phyloP scores from a whole-genome alignment of 78 protist genomes.

The Bodo saltans region DNA sequence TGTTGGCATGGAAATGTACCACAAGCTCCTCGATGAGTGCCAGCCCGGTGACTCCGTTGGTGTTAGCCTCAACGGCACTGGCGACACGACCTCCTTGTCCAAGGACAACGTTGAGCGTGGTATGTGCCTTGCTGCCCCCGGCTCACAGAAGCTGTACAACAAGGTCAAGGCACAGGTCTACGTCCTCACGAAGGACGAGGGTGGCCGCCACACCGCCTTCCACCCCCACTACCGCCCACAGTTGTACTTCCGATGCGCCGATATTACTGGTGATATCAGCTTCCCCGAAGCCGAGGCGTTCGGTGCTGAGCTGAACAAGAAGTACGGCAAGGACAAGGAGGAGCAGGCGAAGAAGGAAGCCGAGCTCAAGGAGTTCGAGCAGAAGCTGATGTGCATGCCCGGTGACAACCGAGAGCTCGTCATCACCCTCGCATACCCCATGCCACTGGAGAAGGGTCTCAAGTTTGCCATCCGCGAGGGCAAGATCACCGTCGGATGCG shows the following conservation, averaged over 20 bases:
- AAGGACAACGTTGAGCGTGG: constrained; percentile 19
- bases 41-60: constrained; percentile 96
- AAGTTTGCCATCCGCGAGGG: constrained; percentile 95
- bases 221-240: constrained; percentile 75
- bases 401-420: constrained; percentile 77
- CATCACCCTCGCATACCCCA: constrained; percentile 65
- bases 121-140: constrained; percentile 65
- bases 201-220: constrained; percentile 92
- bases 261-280: constrained; percentile 77
- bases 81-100: constrained; percentile 47
- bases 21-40: constrained; percentile 71
- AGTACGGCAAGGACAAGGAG: constrained; percentile 1
- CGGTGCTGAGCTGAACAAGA: neutral
- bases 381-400: constrained; percentile 85
- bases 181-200: constrained; percentile 87
- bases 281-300: constrained; percentile 49
- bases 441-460: constrained; percentile 69
- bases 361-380: constrained; percentile 27
- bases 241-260: constrained; percentile 87
- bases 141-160: constrained; percentile 63
- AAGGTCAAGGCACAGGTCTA: constrained; percentile 75
- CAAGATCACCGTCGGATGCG: constrained; percentile 91
- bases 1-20: constrained; percentile 91
- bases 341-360: neutral
- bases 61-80: constrained; percentile 66